Percentiles rank a stretch among this genome's conserved stretches.
phyloP scores from a whole-genome alignment of 2,329 filamentous ascomycete species.

The Claviceps sorghi region DNA sequence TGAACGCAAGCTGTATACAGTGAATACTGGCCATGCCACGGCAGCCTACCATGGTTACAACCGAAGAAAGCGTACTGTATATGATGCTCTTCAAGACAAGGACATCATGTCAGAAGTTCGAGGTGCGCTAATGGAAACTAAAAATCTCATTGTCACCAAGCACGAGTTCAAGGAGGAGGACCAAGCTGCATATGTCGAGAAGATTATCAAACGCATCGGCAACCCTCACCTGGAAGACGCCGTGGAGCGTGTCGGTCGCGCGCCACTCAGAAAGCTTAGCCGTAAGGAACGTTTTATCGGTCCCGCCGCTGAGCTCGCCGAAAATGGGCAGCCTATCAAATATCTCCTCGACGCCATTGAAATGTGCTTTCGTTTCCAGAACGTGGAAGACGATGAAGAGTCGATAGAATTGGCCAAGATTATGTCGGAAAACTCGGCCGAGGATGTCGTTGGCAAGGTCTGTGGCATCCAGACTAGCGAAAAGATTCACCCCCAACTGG shows the following conservation, averaged over 20 bases:
- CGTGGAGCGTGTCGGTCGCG: conserved; percentile 88
- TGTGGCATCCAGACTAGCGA: conserved; percentile 66
- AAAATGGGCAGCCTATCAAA: conserved; percentile 57
- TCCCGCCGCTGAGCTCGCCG: conserved; percentile 77
- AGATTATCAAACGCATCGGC: conserved; percentile 83
- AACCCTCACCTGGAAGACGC: conserved; percentile 88
- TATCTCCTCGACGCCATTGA: conserved; percentile 72
- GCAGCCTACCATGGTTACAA: conserved; percentile 91
- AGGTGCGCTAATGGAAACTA: conserved; percentile 71
- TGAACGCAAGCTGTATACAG: conserved; percentile 97
- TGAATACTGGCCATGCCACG: conserved; percentile 95
- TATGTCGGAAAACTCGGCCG: conserved; percentile 57
- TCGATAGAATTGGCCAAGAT: conserved; percentile 73
- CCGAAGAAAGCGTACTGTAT: conserved; percentile 72
- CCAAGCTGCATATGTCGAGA: conserved; percentile 77
- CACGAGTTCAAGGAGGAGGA: conserved; percentile 62
- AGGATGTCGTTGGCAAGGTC: conserved; percentile 64
- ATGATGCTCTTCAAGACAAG: conserved; percentile 72
- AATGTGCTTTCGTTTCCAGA: conserved; percentile 90
- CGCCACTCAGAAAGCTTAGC: conserved; percentile 81
- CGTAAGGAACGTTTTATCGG: conserved; percentile 94
- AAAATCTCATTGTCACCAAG: conserved; percentile 71
- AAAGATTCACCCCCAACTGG: conserved; percentile 61
- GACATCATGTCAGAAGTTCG: conserved; percentile 69
- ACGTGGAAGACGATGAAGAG: conserved; percentile 84